A percentile compares a stretch with the other conserved stretches of the same genome.
phyloP scores from a whole-genome alignment of 2,329 filamentous ascomycete genomes.

The Diplodia seriata region DNA sequence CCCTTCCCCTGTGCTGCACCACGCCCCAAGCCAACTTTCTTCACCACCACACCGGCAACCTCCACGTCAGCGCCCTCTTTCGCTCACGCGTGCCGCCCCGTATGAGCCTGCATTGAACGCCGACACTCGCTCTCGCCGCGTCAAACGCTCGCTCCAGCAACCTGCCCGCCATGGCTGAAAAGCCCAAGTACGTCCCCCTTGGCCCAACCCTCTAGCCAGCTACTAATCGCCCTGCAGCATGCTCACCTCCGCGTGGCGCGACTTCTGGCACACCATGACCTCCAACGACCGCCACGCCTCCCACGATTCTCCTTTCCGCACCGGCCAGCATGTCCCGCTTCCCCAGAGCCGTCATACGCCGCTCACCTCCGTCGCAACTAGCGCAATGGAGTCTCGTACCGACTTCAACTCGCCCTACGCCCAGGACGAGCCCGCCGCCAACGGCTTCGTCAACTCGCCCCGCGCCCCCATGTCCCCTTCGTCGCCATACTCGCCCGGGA shows the following conservation, averaged over 20 bases:
- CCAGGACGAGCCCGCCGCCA: slow-evolving; percentile 69
- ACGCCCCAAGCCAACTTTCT: slow-evolving; percentile 32
- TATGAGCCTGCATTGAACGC: slow-evolving; percentile 30
- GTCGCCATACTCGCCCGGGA: slow-evolving; percentile 86
- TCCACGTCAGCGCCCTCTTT: slow-evolving; percentile 11
- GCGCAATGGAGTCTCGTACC: slow-evolving; percentile 82
- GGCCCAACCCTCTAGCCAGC: slow-evolving; percentile 15
- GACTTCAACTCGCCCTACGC: slow-evolving; percentile 82
- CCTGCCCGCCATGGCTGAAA: slow-evolving; percentile 22
- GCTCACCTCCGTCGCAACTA: slow-evolving; percentile 85
- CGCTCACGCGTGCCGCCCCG: slow-evolving; percentile 11
- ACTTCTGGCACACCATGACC: slow-evolving; percentile 89
- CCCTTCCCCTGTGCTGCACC: slow-evolving; percentile 32
- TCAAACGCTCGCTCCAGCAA: slow-evolving; percentile 14
- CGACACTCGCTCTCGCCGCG: slow-evolving; percentile 17
- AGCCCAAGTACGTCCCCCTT: slow-evolving; percentile 30
- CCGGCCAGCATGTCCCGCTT: slow-evolving; percentile 87
- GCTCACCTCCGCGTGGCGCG: slow-evolving; percentile 69
- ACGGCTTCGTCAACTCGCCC: slow-evolving; percentile 67
- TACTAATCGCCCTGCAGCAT: slow-evolving; percentile 26
- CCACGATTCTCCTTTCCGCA: slow-evolving; percentile 91
- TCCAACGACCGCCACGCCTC: slow-evolving; percentile 84
- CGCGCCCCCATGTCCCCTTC: slow-evolving; percentile 63
- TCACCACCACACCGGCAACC: slow-evolving; percentile 18
- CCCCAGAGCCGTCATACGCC: slow-evolving; percentile 81